Base-by-base conservation (phyloP, 345 rosid genomes). In the Noccaea caerulescens region DNA sequence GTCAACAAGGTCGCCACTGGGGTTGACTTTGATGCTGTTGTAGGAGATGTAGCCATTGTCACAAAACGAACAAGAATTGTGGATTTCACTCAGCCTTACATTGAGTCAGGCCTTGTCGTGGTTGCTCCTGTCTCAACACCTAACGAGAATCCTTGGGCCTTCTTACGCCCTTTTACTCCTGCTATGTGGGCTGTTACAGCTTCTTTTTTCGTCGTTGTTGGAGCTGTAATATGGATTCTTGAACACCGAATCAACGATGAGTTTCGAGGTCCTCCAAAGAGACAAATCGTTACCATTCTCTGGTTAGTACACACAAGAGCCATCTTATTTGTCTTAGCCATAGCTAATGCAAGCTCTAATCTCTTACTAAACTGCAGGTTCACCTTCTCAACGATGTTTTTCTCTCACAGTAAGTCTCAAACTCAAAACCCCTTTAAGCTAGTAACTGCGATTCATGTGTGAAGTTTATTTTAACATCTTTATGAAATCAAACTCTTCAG, bases 91-190 rank as follows among this genome's bases (percentile, higher is more conserved):
- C 98, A 86, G 77, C 98, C 97, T 2, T 93, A 84, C 25, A 81
- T 85, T 60, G 98, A 93, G 72, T 84, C 97, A 4, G 97, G 98
- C 34, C 84, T 93, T 57, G 93, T 93, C 1, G 98, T 93, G 33
- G 93, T 93, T 72, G 90, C 98, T 66, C 85, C 92, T 7, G 97
- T 87, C 39, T 81, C 71, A 77, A 76, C 84, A 73, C 69, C 50
- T 68, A 86, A 81, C 55, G 80, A 87, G 1, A 86, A 68, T 67
- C 81, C 91, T 27, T 90, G 97, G 97, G 82, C 93, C 37, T 93
- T 93, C 80, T 76, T 80, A 82, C 80, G 82, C 36, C 97, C 98
- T 42, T 93, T 93, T 77, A 85, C 96, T 68, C 84, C 83, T 18
- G 69, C 32, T 39, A 90, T 93, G 97, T 93, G 98, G 98, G 88